Conservation (phyloP, 371 early-diverging fungal species). For the Blastocladiella emersonii region DNA sequence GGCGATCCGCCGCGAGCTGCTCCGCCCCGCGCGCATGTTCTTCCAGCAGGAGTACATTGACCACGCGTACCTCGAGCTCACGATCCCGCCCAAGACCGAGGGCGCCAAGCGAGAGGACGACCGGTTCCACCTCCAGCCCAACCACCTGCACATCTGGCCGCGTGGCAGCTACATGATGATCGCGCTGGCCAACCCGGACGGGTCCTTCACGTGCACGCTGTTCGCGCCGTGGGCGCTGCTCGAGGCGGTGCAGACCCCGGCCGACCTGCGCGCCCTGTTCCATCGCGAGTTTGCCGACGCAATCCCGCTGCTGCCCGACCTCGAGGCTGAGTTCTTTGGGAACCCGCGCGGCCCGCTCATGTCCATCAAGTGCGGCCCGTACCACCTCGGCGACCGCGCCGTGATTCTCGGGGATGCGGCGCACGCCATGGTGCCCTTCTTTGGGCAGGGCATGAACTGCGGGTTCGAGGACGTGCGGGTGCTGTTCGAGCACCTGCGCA, state of each 20-base stretch:
- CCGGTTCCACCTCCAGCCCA: slow-evolving; percentile 67
- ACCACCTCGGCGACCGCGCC: slow-evolving; percentile 56
- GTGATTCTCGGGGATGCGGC: slow-evolving; percentile 92
- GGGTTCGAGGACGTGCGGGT: slow-evolving; percentile 88
- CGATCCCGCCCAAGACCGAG: slow-evolving; percentile 33
- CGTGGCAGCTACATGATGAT: slow-evolving; percentile 89
- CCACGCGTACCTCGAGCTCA: slow-evolving; percentile 80
- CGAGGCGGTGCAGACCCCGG: slow-evolving; percentile 52
- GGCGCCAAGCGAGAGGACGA: slow-evolving; percentile 24
- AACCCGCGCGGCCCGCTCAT: slow-evolving; percentile 56
- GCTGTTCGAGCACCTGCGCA: slow-evolving; percentile 50
- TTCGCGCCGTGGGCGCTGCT: slow-evolving; percentile 87
- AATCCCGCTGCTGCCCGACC: slow-evolving; percentile 59
- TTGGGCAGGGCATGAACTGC: slow-evolving; percentile 93
- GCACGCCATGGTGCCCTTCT: slow-evolving; percentile 97
- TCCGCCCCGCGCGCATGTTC: slow-evolving; percentile 59
- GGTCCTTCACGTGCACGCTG: slow-evolving; percentile 87
- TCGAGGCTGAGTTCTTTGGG: slow-evolving; percentile 57
- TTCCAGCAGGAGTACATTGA: slow-evolving; percentile 78
- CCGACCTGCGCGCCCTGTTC: slow-evolving; percentile 59
- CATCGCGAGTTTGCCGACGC: slow-evolving; percentile 67
- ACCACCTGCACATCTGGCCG: slow-evolving; percentile 96
- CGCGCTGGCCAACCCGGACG: slow-evolving; percentile 83
- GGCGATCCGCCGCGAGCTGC: slow-evolving; percentile 54
- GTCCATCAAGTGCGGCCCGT: slow-evolving; percentile 54